Base-by-base conservation (phyloP, 495 filamentous ascomycete genomes). In the Cercophora newfieldiana region DNA sequence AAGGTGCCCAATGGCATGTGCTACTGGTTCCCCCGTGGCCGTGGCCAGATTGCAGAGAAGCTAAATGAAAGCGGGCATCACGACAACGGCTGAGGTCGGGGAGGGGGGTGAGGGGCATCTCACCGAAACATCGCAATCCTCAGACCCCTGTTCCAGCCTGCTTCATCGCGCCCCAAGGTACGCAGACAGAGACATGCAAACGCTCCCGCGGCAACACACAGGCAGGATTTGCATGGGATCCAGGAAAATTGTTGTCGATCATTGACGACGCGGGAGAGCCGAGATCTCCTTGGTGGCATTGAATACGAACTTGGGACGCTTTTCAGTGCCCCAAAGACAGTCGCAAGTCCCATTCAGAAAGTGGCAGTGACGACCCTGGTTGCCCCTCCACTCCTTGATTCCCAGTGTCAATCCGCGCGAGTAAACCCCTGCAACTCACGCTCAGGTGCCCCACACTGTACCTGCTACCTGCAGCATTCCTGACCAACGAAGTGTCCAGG, bases 401-500 rank as follows among this genome's bases (percentile, higher is more conserved):
- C 37, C 37, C 37, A 44, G 37, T 14, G 37, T 6, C 37, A 44
- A 44, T 44, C 37, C 37, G 37, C 37, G 37, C 37, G 37, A 44
- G 37, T 44, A 44, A 44, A 44, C 54, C 25, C 51, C 21, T 25
- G 19, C 19, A 33, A 1, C 25, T 60, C 18, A 33, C 29, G 48
- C 37, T 37, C 25, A 29, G 26, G 50, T 56, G 33, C 54, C 37
- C 55, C 66, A 68, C 61, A 31, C 19, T 48, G 18, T 59, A 63
- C 33, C 30, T 57, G 58, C 64, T 4, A 55, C 31, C 47, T 63
- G 65, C 65, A 63, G 60, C 66, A 68, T 68, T 68, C 66, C 61
- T 31, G 47, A n/a, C 60, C 60, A 19, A 24, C 37, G 37, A 33
- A 44, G 37, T 44, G 37, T 44, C 21, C 44, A 19, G 18, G 37